These are phyloP conservation scores for Vigna mungo DNA, from an alignment of 306 rosid genomes.

Conservation along the genomic window DNA sequence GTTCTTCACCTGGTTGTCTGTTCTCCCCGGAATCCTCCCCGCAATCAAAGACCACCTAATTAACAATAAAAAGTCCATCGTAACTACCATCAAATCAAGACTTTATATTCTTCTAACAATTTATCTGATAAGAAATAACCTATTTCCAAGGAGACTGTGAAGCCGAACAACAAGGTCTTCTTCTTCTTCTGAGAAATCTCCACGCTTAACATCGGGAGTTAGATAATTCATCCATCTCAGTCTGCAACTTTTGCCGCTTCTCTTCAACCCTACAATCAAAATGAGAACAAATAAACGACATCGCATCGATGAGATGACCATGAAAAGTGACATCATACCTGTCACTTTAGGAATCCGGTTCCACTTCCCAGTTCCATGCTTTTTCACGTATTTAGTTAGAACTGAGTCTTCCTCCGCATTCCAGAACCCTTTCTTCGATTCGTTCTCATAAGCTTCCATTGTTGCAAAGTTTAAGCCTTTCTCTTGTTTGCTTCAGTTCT, in stretches of 20 bases:
- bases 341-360: slow-evolving; percentile 58
- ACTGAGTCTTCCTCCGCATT: slow-evolving; percentile 6
- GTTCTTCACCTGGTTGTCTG: slow-evolving; percentile 77
- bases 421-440: not conserved
- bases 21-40: slow-evolving; percentile 78
- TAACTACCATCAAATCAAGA: no score
- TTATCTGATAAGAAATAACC: slow-evolving; percentile 38
- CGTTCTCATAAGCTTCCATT: not conserved
- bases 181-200: slow-evolving; percentile 66
- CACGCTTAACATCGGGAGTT: slow-evolving; percentile 63
- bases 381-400: slow-evolving; percentile 51
- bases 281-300: not conserved
- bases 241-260: slow-evolving; percentile 72
- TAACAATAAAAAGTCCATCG: not conserved
- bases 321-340: slow-evolving; percentile 26
- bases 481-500: no score
- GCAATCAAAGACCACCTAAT: slow-evolving; percentile 75
- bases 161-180: slow-evolving; percentile 70
- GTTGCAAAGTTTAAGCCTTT: not conserved
- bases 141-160: slow-evolving; percentile 69
- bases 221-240: slow-evolving; percentile 72
- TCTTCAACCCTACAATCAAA: slow-evolving; percentile 57
- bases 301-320: not conserved
- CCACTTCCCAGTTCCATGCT: slow-evolving; percentile 70
- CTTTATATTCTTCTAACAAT: not conserved